Percentiles rank a stretch among this genome's conserved stretches.
Evolutionary conservation across 75 land plant genomes (phyloP).

Genomic region (Sequoia sempervirens): DNA sequence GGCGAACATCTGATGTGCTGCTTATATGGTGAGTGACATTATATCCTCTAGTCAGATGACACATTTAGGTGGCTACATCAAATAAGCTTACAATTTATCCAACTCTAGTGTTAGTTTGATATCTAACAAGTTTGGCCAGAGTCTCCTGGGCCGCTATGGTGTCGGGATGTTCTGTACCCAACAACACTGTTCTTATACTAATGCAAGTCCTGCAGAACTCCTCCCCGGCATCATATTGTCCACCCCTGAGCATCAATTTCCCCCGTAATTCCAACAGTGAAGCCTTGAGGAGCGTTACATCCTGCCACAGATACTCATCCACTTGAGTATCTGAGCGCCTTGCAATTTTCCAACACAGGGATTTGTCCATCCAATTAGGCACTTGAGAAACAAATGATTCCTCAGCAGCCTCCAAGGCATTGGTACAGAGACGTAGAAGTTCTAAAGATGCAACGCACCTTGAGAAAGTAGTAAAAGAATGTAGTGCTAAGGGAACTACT

Average conservation of each 20-base stretch:
- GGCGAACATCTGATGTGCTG: background rate
- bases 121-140: conserved; percentile 65
- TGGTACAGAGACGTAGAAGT: conserved; percentile 64
- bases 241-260: conserved; percentile 79
- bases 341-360: conserved; percentile 52
- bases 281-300: conserved; percentile 70
- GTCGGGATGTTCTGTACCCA: conserved; percentile 72
- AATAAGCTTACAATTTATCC: conserved; percentile 5
- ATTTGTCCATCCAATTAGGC: conserved; percentile 63
- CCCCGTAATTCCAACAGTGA: conserved; percentile 73
- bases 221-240: conserved; percentile 71
- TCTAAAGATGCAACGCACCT: conserved; percentile 72
- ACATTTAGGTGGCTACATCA: background rate
- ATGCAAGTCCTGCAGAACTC: conserved; percentile 70
- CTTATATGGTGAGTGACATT: background rate
- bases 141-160: conserved; percentile 71
- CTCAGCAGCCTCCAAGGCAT: conserved; percentile 63
- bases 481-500: conserved; percentile 66
- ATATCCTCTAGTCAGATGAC: background rate
- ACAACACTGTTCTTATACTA: conserved; percentile 68
- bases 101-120: conserved; percentile 29
- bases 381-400: conserved; percentile 69
- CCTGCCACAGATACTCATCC: conserved; percentile 77
- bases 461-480: conserved; percentile 61
- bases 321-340: conserved; percentile 40